Evolutionary conservation across 164 flowering plant genomes (phyloP).

Genomic region (Protea cynaroides): DNA sequence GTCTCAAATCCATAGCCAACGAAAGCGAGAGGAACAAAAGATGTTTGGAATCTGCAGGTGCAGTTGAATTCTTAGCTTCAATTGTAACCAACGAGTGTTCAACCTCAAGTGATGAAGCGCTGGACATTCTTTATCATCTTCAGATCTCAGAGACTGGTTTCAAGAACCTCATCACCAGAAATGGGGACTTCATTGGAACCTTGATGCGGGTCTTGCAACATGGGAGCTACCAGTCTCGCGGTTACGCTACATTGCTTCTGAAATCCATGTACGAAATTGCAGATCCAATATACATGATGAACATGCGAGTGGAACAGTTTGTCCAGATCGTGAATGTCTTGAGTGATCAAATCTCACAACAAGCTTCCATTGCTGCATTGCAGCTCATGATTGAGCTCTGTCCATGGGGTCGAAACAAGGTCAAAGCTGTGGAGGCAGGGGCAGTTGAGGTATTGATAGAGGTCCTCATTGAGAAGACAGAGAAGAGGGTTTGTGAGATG

Average conservation of each 20-base stretch:
- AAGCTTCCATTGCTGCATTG: slow-evolving; percentile 52
- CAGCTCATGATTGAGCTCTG: slow-evolving; percentile 46
- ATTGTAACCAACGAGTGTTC: slow-evolving; percentile 19
- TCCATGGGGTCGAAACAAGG: slow-evolving; percentile 75
- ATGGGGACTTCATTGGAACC: slow-evolving; percentile 29
- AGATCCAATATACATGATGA: slow-evolving; percentile 42
- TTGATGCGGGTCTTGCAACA: slow-evolving; percentile 29
- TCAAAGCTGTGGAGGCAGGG: slow-evolving; percentile 58
- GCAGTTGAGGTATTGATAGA: slow-evolving; percentile 51
- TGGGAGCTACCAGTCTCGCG: slow-evolving; percentile 43
- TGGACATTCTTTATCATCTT: slow-evolving; percentile 36
- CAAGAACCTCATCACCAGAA: slow-evolving; percentile 26
- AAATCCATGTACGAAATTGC: slow-evolving; percentile 35
- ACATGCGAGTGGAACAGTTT: slow-evolving; percentile 28
- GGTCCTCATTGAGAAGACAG: slow-evolving; percentile 34
- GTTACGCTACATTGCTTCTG: slow-evolving; percentile 37
- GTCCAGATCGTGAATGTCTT: slow-evolving; percentile 28
- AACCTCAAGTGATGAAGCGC: slow-evolving; percentile 42
- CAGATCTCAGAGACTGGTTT: slow-evolving; percentile 32
- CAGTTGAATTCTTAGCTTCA: slow-evolving; percentile 41
- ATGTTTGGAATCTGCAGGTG: slow-evolving; percentile 44
- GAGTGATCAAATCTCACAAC: slow-evolving; percentile 44
- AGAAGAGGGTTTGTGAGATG: slow-evolving; percentile 46
- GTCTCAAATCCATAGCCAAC: slow-evolving; percentile 30
- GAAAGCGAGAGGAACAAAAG: slow-evolving; percentile 36